Evolutionary conservation across 257 asterid genomes (phyloP), one percentile per base, ranked within the genome.

Genomic region (Solanum bulbocastanum): DNA sequence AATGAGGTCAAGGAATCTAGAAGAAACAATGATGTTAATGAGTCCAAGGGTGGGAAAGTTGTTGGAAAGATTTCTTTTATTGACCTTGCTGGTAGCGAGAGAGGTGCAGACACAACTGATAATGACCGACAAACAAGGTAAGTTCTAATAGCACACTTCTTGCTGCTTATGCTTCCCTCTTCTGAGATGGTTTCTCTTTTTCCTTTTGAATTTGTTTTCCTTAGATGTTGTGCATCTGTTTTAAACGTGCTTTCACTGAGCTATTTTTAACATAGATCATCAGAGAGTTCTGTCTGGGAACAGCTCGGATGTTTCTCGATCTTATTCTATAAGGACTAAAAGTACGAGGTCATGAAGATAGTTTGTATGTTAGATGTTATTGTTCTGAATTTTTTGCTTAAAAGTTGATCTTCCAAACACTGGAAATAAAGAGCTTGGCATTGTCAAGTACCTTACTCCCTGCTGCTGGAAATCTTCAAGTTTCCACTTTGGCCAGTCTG

Each of bases 51-150:
- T 66, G 99, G 98, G 91, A 97, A 93, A 92, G 97, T 96, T 86
- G 98, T 98, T 8, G 99, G 99, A 89, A 98, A 98, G 91, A 94
- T 98, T 84, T 98, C 99, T 90, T 98, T 98, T 87, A 98, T 98
- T 93, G 99, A 98, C 92, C 99, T 98, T 89, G 99, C 99, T 90
- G 99, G 99, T 60, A 98, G 99, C 72, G 99, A 98, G 91, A 95
- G 99, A 91, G 99, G 99, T 88, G 99, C 99, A 40, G 99, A 98
- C 90, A 98, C 99, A 35, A 98, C 99, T 65, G 99, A 98, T 91
- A 98, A 96, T 92, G 99, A 98, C 90, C 95, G 99, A 79, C 99
- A 98, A 91, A 98, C 99, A 86, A 90, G 99, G 99, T 98, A 93
- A 73, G 72, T 33, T 44, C 35, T 88, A 14, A 16, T 88, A 90